Base-by-base conservation (phyloP, 2,329 filamentous ascomycete genomes). In the Cadophora sp. region DNA sequence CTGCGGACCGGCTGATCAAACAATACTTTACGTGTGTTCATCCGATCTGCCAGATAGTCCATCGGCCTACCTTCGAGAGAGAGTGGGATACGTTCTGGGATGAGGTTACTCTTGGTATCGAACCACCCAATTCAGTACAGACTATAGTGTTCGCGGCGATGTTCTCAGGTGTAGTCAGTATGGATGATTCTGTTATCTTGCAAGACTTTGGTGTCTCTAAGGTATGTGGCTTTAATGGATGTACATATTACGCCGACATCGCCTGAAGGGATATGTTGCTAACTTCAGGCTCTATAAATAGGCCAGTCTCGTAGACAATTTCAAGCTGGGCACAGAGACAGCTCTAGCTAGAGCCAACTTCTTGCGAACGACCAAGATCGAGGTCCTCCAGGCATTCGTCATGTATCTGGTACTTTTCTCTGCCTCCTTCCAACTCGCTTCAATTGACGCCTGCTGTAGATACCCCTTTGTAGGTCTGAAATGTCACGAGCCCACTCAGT, bases 381-480 rank as follows among this genome's bases (percentile, higher is more conserved):
- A 93, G 77, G 92, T 89, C 0, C 81, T 94, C 73, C 92, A 94
- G 76, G 91, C 90, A 0, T 91, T 93, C 73, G 87, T 93, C 43
- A 91, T 93, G 83, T 94, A 93, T 72, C 81, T 93, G 79, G 89
- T 91, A 78, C 79, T 81, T 43, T 55, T 31, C 22, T 48, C n/a
- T n/a, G 37, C 14, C 24, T 14, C 11, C 1, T 6, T 22, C 22
- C 31, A 37, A 19, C 16, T 40, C 24, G 40, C 60, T 48, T 31
- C 58, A 43, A 43, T 16, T 43, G 53, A 64, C 64, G 58, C 59
- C 22, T 3, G n/a, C 4, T 43, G 5, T 37, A 91, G 86, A 88
- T 93, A 66, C 89, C 91, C 0, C 83, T 94, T 16, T 93, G 91
- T 73, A 84, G 91, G 65, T 86, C 86, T 24, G 90, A 93, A 78